Evolutionary conservation across 345 rosid species (phyloP).

Genomic region (Heritiera fomes): DNA sequence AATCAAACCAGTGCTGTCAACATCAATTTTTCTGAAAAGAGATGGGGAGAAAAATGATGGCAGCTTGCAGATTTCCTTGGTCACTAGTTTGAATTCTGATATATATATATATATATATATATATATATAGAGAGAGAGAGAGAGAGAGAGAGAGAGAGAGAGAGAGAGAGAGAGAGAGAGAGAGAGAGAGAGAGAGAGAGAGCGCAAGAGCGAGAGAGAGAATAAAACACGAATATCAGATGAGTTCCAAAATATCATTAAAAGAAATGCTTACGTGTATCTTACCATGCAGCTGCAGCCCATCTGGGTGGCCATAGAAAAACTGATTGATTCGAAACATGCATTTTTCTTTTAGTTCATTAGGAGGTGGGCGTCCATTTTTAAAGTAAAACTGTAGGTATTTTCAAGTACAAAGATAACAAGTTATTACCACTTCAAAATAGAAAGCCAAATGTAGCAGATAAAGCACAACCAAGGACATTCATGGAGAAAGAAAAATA

Average conservation of each 20-base stretch:
- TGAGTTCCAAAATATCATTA: slow-evolving; percentile 12
- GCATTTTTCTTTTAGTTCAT: slow-evolving; percentile 75
- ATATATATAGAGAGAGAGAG: not conserved
- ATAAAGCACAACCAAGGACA: slow-evolving; percentile 6
- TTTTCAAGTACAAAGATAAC: slow-evolving; percentile 24
- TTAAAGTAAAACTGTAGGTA: slow-evolving; percentile 85
- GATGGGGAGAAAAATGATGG: slow-evolving; percentile 80
- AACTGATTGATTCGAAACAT: slow-evolving; percentile 67
- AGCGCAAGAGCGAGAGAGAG: not conserved
- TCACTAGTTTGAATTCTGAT: slow-evolving; percentile 66
- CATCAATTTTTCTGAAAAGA: slow-evolving; percentile 79
- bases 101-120: slow-evolving; percentile 10
- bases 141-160: no score
- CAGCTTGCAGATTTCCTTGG: slow-evolving; percentile 88
- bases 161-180: not conserved
- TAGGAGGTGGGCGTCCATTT: slow-evolving; percentile 85
- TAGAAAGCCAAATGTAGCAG: not conserved
- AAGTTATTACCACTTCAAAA: slow-evolving; percentile 2
- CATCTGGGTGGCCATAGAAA: slow-evolving; percentile 67
- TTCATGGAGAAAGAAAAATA: slow-evolving; percentile 10
- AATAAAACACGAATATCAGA: not conserved
- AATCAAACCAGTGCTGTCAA: slow-evolving; percentile 54
- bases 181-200: no score
- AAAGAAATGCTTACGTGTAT: slow-evolving; percentile 5
- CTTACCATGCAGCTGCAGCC: slow-evolving; percentile 74